A percentile compares a stretch with the other conserved stretches of the same genome.
Evolutionary conservation across 805 yeast species (phyloP).

Genomic region (Kuraishia borneana): DNA sequence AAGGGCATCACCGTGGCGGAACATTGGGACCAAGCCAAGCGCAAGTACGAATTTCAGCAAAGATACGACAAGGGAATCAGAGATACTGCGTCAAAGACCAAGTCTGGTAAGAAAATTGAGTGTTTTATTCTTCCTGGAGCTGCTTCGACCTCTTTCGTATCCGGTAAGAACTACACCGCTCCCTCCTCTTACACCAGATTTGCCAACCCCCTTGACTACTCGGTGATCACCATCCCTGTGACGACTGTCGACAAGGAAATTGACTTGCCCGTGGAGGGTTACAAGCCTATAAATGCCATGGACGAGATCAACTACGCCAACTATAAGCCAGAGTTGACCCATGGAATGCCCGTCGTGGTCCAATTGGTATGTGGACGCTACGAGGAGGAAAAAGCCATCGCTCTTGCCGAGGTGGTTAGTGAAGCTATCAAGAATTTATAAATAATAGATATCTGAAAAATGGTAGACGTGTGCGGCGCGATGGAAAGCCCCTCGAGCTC

Average conservation of each 20-base stretch:
- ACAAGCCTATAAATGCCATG: constrained; percentile 15
- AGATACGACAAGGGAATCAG: constrained; percentile 29
- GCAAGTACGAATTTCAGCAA: constrained; percentile 16
- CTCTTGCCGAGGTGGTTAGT: constrained; percentile 18
- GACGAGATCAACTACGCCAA: constrained; percentile 22
- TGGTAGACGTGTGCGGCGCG: neutral
- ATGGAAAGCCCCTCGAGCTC: too few species aligned
- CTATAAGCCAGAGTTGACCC: constrained; percentile 34
- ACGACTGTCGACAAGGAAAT: constrained; percentile 24
- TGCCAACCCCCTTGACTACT: constrained; percentile 5
- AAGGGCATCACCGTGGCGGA: constrained; percentile 31
- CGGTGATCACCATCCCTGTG: constrained; percentile 4
- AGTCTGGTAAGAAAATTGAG: constrained; percentile 42
- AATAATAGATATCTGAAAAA: neutral
- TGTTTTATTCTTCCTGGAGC: constrained; percentile 55
- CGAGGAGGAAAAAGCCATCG: constrained; percentile 47
- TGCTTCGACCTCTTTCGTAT: constrained; percentile 47
- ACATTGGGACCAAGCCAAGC: constrained; percentile 30
- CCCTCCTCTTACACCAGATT: constrained; percentile 4
- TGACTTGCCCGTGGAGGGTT: constrained; percentile 26
- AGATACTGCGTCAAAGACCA: constrained; percentile 33
- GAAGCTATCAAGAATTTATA: constrained; percentile 12
- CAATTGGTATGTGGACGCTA: constrained; percentile 45
- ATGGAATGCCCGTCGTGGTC: constrained; percentile 43
- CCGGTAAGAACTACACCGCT: constrained; percentile 43